These are phyloP conservation scores for Exidia glandulosa DNA, from an alignment of 768 basidiomycete species.

Conservation along the genomic window DNA sequence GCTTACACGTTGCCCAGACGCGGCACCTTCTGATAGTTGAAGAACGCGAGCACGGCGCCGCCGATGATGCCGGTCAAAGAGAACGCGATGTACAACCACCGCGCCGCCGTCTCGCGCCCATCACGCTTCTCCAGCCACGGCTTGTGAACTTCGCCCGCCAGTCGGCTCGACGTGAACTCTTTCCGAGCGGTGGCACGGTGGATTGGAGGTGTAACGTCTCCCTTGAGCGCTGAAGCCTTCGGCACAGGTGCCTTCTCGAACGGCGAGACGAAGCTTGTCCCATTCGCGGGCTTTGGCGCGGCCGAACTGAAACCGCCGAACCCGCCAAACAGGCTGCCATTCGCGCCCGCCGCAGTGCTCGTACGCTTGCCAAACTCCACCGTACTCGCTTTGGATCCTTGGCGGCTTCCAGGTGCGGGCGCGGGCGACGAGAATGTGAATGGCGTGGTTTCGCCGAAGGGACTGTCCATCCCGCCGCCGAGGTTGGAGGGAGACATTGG, in stretches of 20 bases:
- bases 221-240: neutral
- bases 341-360: neutral
- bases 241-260: neutral
- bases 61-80: neutral
- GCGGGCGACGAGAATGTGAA: neutral
- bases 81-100: neutral
- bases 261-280: neutral
- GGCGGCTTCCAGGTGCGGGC: neutral
- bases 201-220: neutral
- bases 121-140: neutral
- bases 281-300: neutral
- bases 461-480: neutral
- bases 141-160: neutral
- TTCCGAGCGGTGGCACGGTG: neutral
- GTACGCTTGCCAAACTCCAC: neutral
- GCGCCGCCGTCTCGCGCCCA: neutral
- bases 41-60: neutral
- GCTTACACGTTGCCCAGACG: slow-evolving; percentile 30
- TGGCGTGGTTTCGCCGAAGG: neutral
- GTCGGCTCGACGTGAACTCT: neutral
- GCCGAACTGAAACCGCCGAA: neutral
- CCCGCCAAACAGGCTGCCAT: neutral
- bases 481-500: too few relatives aligned
- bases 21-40: slow-evolving; percentile 31
- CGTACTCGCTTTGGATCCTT: neutral